Percentiles rank a stretch among this genome's conserved stretches.
Evolutionary conservation across 495 filamentous ascomycete genomes (phyloP).

Genomic region (Trichocladium uniseriatum): DNA sequence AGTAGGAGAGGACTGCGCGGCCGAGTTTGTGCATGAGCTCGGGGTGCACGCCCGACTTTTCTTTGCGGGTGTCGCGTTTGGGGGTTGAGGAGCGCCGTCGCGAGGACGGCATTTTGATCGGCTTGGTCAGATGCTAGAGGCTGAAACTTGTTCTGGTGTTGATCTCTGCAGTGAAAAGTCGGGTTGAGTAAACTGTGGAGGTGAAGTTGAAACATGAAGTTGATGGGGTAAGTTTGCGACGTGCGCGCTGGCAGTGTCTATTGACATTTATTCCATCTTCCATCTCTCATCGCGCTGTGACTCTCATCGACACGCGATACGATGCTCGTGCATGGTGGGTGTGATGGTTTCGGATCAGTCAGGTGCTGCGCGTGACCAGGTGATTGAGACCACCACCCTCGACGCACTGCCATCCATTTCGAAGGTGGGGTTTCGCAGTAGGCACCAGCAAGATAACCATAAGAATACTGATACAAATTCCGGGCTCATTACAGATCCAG

Average conservation of each 20-base stretch:
- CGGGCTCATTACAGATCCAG: no score
- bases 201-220: background rate
- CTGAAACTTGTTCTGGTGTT: no score
- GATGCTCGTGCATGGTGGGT: background rate
- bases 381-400: slow-evolving; percentile 5
- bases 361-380: slow-evolving; percentile 10
- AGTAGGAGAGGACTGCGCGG: slow-evolving; percentile 20
- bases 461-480: no score
- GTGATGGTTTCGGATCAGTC: slow-evolving; percentile 6
- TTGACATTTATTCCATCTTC: no score
- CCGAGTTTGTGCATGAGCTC: slow-evolving; percentile 19
- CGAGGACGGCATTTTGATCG: background rate
- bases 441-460: no score
- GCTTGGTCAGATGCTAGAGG: no score
- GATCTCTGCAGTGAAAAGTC: no score
- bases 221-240: background rate
- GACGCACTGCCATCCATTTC: background rate
- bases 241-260: no score
- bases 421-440: background rate
- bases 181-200: no score
- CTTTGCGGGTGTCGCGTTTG: background rate
- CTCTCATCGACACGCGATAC: background rate
- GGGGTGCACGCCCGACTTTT: slow-evolving; percentile 1
- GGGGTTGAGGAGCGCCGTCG: background rate
- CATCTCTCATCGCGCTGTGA: no score